A percentile compares a stretch with the other conserved stretches of the same genome.
phyloP scores from a whole-genome alignment of 106 monocot species.

The Dendrobium huoshanense region DNA sequence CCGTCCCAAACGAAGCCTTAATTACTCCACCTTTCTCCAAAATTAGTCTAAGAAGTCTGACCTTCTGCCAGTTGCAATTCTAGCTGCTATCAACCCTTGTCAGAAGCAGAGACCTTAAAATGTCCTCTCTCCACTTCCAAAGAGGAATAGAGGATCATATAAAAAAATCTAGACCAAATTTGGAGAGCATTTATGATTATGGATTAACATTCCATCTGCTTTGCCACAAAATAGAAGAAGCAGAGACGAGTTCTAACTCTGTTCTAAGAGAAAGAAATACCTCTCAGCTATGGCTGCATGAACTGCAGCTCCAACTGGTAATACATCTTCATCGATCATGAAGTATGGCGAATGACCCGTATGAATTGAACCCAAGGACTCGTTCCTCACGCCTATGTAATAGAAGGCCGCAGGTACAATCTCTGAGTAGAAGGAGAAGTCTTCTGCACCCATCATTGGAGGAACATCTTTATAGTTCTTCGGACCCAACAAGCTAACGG shows the following conservation, averaged over 20 bases:
- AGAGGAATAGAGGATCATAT: too few relatives aligned
- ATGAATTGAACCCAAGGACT: slow-evolving; percentile 48
- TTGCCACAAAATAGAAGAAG: neutral
- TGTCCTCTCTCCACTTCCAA: too few relatives aligned
- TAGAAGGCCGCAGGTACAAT: slow-evolving; percentile 68
- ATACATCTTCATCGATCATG: slow-evolving; percentile 67
- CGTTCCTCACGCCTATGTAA: slow-evolving; percentile 65
- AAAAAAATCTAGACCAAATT: too few relatives aligned
- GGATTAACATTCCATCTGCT: too few relatives aligned
- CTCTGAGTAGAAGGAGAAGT: slow-evolving; percentile 80
- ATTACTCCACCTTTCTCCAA: too few relatives aligned
- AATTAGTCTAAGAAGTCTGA: too few relatives aligned
- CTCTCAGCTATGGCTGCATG: slow-evolving; percentile 83
- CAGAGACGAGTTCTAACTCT: neutral
- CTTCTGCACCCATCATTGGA: slow-evolving; percentile 81
- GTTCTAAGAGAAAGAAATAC: slow-evolving; percentile 32
- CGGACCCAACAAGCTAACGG: slow-evolving; percentile 40
- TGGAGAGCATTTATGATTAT: too few relatives aligned
- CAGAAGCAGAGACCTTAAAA: too few relatives aligned
- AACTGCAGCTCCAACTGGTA: slow-evolving; percentile 62
- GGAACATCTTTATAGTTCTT: slow-evolving; percentile 38
- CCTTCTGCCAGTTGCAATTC: too few relatives aligned
- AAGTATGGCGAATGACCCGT: slow-evolving; percentile 65
- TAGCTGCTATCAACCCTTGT: too few relatives aligned
- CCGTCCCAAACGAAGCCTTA: too few relatives aligned